A percentile compares a stretch with the other conserved stretches of the same genome.
phyloP scores from a whole-genome alignment of 257 asterid species.

The Solanum pinnatisectum region DNA sequence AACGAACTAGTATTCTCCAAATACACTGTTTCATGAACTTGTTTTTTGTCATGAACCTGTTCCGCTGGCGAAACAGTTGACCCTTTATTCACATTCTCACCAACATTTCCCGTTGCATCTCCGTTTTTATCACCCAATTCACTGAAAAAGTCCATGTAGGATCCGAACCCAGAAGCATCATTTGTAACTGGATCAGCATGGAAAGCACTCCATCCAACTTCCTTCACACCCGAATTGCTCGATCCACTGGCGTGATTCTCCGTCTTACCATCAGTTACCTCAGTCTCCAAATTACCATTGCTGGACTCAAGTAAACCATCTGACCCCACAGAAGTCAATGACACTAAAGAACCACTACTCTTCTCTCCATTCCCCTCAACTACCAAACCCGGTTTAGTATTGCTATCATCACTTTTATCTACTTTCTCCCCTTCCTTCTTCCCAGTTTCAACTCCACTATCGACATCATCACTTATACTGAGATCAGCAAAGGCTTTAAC shows the following conservation, averaged over 20 bases:
- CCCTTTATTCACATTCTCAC: constrained; percentile 10
- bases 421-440: constrained; percentile 15
- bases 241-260: constrained; percentile 23
- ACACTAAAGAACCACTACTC: constrained; percentile 15
- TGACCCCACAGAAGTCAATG: constrained; percentile 29
- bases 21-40: constrained; percentile 13
- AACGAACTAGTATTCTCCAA: constrained; percentile 16
- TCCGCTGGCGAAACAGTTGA: constrained; percentile 16
- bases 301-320: constrained; percentile 17
- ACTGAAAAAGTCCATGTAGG: constrained; percentile 73
- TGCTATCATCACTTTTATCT: not conserved
- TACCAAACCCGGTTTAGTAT: not conserved
- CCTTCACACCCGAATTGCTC: constrained; percentile 60
- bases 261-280: constrained; percentile 15
- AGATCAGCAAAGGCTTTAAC: constrained; percentile 62
- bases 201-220: constrained; percentile 89
- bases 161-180: constrained; percentile 55
- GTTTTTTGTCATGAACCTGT: constrained; percentile 19
- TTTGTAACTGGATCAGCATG: constrained; percentile 33
- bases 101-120: constrained; percentile 9
- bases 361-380: constrained; percentile 19
- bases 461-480: constrained; percentile 39
- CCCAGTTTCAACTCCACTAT: constrained; percentile 15
- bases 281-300: constrained; percentile 27
- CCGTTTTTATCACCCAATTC: constrained; percentile 46